These are phyloP conservation scores for Uromyces viciae-fabae DNA, from an alignment of 1,284 basidiomycete species.

Conservation along the genomic window DNA sequence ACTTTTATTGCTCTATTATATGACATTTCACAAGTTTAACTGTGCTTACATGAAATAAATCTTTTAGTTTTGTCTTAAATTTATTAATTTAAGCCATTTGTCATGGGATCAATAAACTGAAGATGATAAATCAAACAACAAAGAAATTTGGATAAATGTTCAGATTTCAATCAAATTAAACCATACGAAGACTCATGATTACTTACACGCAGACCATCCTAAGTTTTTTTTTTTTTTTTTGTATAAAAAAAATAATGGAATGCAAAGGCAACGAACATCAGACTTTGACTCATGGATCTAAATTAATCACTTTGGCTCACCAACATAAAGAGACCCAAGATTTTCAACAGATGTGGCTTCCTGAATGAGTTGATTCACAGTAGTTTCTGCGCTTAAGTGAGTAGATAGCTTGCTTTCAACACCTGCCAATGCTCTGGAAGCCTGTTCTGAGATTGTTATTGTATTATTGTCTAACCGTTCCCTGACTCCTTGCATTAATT, in stretches of 20 bases:
- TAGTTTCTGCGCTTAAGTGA: constrained; percentile 81
- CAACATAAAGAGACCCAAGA: constrained; percentile 69
- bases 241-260: neutral
- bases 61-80: neutral
- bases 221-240: too few relatives aligned
- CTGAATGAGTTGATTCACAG: constrained; percentile 86
- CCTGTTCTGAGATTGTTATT: constrained; percentile 64
- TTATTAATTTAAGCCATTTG: constrained; percentile 2
- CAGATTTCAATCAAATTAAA: neutral
- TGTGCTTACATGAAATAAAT: neutral
- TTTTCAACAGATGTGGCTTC: constrained; percentile 76
- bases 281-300: neutral
- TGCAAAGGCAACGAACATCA: neutral
- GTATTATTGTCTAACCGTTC: constrained; percentile 28
- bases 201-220: constrained; percentile 44
- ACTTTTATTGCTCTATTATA: neutral
- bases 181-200: neutral
- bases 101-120: neutral
- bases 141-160: neutral
- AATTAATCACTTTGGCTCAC: constrained; percentile 33
- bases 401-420: constrained; percentile 78
- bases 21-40: neutral
- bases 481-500: constrained; percentile 36
- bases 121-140: neutral
- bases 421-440: constrained; percentile 76